A percentile compares a stretch with the other conserved stretches of the same genome.
Evolutionary conservation across 1,284 basidiomycete genomes (phyloP).

Genomic region (Ganoderma multipileum): DNA sequence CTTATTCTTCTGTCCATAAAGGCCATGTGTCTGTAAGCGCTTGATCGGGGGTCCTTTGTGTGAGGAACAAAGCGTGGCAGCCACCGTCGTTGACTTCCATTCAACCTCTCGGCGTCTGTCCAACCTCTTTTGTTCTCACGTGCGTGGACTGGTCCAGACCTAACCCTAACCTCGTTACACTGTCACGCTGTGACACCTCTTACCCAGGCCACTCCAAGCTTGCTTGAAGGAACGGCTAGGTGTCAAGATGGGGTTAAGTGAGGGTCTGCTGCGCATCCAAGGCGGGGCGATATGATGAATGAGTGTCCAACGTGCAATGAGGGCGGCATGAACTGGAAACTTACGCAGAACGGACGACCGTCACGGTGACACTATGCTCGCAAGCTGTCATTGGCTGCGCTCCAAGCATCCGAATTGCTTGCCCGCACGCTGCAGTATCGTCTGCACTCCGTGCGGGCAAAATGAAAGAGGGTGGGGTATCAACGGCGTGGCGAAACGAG

Average conservation of each 20-base stretch:
- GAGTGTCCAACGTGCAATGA: not conserved
- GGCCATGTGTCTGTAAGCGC: not conserved
- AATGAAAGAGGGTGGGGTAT: not conserved
- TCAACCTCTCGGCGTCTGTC: not conserved
- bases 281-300: not conserved
- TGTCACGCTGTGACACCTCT: constrained; percentile 23
- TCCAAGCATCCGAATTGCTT: not conserved
- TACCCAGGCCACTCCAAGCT: constrained; percentile 15
- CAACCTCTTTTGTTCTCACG: constrained; percentile 24
- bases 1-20: constrained; percentile 19
- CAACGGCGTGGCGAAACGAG: not conserved
- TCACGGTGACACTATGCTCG: constrained; percentile 20
- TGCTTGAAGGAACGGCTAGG: constrained; percentile 15
- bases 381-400: constrained; percentile 23
- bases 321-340: constrained; percentile 1
- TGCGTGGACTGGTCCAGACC: constrained; percentile 9
- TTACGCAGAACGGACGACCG: constrained; percentile 5
- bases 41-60: constrained; percentile 8
- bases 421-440: not conserved
- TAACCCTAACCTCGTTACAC: constrained; percentile 19
- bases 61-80: constrained; percentile 15
- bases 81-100: not conserved
- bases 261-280: not conserved
- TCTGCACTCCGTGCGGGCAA: not conserved
- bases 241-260: constrained; percentile 5